Evolutionary conservation across 257 asterid species (phyloP).

Genomic region (Nicotiana paniculata): DNA sequence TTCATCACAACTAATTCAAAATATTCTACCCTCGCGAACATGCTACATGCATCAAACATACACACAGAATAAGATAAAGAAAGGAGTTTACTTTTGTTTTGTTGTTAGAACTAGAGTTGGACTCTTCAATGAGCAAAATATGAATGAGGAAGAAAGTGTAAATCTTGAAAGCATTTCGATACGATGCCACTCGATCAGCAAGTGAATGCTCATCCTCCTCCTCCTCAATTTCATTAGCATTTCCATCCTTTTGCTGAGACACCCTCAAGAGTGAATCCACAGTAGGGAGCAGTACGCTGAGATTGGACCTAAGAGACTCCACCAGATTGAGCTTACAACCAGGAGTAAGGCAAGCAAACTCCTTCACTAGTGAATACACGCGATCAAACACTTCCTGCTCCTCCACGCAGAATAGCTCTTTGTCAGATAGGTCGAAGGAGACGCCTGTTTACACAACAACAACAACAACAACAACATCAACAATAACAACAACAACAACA

Average conservation of each 20-base stretch:
- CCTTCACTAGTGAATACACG: conserved; percentile 76
- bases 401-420: conserved; percentile 78
- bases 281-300: conserved; percentile 81
- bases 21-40: background rate
- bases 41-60: background rate
- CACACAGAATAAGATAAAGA: background rate
- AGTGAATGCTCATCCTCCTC: conserved; percentile 33
- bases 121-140: conserved; percentile 63
- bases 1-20: background rate
- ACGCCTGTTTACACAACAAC: conserved; percentile 35
- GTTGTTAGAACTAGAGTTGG: conserved; percentile 31
- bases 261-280: conserved; percentile 55
- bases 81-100: conserved; percentile 43
- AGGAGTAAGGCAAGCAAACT: conserved; percentile 42
- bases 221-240: conserved; percentile 34
- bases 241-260: conserved; percentile 24
- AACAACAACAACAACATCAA: too few species aligned
- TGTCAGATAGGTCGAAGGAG: conserved; percentile 84
- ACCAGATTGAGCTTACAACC: conserved; percentile 68
- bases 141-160: conserved; percentile 84
- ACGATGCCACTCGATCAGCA: conserved; percentile 61
- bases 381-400: conserved; percentile 89
- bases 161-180: conserved; percentile 83
- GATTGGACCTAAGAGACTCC: conserved; percentile 86
- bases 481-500: too few species aligned